phyloP scores from a whole-genome alignment of 129 eudicot genomes.

The Kitagawia praeruptora region DNA sequence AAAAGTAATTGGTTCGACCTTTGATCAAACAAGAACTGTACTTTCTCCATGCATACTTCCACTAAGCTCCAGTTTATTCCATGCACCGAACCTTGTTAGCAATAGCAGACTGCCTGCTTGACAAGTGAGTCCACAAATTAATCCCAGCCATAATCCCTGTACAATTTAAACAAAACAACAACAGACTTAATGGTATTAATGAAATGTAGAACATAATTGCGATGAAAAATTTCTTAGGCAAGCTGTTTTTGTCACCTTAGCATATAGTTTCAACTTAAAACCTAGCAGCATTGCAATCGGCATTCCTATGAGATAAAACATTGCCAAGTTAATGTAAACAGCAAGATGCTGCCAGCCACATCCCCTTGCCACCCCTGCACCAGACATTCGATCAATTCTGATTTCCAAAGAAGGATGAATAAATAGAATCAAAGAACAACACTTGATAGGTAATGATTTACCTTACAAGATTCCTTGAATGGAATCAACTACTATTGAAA shows the following conservation, averaged over 20 bases:
- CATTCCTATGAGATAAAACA: conserved; percentile 60
- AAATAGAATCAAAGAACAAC: not conserved
- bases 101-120: conserved; percentile 47
- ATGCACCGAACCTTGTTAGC: conserved; percentile 32
- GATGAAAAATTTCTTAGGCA: not conserved
- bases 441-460: not conserved
- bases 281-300: conserved; percentile 55
- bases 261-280: conserved; percentile 44
- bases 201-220: not conserved
- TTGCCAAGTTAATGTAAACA: conserved; percentile 42
- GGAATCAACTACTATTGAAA: conserved; percentile 52
- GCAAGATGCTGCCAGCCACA: conserved; percentile 83
- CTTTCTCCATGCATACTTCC: conserved; percentile 2
- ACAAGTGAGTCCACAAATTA: conserved; percentile 53
- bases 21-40: not conserved
- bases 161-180: not conserved
- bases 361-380: conserved; percentile 80
- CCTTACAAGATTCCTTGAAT: conserved; percentile 84
- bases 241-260: conserved; percentile 42
- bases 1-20: not conserved
- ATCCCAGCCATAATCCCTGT: conserved; percentile 86
- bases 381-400: not conserved
- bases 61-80: conserved; percentile 37
- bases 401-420: not conserved
- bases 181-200: not conserved